A percentile compares a stretch with the other conserved stretches of the same genome.
phyloP scores from a whole-genome alignment of 352 stramenopile genomes.

The Salisapilia sapeloensis region DNA sequence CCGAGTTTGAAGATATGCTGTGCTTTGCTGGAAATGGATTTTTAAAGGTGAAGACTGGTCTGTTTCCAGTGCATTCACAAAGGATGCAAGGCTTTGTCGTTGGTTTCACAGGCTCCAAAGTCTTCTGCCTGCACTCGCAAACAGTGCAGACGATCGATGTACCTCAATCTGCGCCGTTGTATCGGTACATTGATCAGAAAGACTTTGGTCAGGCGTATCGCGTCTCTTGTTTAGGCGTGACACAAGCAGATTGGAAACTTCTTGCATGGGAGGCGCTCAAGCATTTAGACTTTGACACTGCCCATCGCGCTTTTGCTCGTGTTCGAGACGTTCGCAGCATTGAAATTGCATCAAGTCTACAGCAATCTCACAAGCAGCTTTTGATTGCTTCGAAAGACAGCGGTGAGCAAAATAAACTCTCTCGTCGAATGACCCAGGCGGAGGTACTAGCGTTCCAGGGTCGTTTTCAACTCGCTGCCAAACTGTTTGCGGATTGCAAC shows the following conservation, averaged over 20 bases:
- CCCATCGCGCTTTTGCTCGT: constrained; percentile 78
- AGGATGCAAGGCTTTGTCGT: constrained; percentile 87
- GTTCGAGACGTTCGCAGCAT: constrained; percentile 86
- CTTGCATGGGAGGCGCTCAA: constrained; percentile 79
- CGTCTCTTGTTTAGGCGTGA: constrained; percentile 89
- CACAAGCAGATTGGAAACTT: constrained; percentile 79
- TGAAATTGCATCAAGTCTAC: constrained; percentile 77
- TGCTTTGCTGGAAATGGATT: constrained; percentile 82
- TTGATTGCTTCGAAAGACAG: constrained; percentile 14
- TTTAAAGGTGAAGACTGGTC: constrained; percentile 84
- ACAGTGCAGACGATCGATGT: constrained; percentile 85
- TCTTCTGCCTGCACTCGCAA: constrained; percentile 82
- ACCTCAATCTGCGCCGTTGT: constrained; percentile 74
- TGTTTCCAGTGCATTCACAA: constrained; percentile 80
- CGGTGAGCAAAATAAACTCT: constrained; percentile 18
- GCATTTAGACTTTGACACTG: constrained; percentile 63
- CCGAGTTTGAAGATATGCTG: constrained; percentile 88
- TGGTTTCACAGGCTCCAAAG: constrained; percentile 83
- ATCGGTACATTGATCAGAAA: constrained; percentile 81
- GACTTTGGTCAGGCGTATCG: constrained; percentile 80
- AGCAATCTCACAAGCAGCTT: constrained; percentile 57
- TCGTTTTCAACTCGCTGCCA: constrained; percentile 83
- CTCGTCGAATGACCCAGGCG: constrained; percentile 56
- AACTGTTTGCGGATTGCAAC: constrained; percentile 65
- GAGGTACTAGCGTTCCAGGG: constrained; percentile 88